Evolutionary conservation across 768 basidiomycete species (phyloP).

Genomic region (Mycena vulgaris): DNA sequence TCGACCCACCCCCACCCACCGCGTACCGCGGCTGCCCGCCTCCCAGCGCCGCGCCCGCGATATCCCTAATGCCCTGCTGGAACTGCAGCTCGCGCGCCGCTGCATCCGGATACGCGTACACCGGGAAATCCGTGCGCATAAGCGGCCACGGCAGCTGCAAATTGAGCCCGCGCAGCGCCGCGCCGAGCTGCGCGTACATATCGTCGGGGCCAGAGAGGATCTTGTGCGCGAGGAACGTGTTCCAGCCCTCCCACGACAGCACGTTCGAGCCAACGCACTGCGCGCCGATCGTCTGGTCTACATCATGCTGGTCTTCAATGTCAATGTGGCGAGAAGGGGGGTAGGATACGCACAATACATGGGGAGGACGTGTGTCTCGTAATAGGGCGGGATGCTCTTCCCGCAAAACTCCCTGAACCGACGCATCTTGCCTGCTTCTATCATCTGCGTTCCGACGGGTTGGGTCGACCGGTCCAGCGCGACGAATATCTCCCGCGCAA

Average conservation of each 20-base stretch:
- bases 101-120: constrained; percentile 37
- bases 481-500: constrained; percentile 35
- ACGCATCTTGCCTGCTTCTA: constrained; percentile 36
- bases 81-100: constrained; percentile 38
- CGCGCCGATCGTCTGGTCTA: constrained; percentile 35
- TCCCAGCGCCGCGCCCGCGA: constrained; percentile 29
- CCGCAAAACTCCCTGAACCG: constrained; percentile 30
- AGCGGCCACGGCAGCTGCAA: constrained; percentile 37
- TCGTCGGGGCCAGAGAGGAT: constrained; percentile 33
- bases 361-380: constrained; percentile 35
- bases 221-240: constrained; percentile 39
- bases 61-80: constrained; percentile 31
- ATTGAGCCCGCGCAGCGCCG: constrained; percentile 22
- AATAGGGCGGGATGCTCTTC: constrained; percentile 31
- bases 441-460: constrained; percentile 30
- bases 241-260: constrained; percentile 39
- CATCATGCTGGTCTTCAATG: not conserved
- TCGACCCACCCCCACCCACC: not conserved
- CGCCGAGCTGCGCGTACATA: constrained; percentile 33
- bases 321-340: not conserved
- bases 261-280: constrained; percentile 33
- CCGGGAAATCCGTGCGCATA: constrained; percentile 30
- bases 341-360: constrained; percentile 32
- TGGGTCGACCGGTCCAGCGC: constrained; percentile 28
- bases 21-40: not conserved